Base-by-base conservation (phyloP, 495 filamentous ascomycete genomes). In the Penicillium robsamsonii region DNA sequence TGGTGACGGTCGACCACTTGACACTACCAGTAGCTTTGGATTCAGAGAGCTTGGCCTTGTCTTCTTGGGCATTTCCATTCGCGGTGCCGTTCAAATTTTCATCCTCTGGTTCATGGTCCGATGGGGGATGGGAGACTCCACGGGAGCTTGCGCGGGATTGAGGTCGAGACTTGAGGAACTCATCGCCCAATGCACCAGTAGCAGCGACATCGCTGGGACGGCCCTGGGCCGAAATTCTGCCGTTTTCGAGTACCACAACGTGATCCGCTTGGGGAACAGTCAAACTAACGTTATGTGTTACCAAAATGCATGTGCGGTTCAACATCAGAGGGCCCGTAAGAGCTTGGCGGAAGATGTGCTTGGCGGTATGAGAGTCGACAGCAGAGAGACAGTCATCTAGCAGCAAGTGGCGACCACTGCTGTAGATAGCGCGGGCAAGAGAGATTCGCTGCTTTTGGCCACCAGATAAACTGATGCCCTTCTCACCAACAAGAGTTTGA, bases 371-470 rank as follows among this genome's bases (percentile, higher is more conserved):
- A 8, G 95, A 96, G 71, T 99, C 94, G n/a, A 99, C 94, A 17
- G 94, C 94, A 65, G 92, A 97, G 46, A 99, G 80, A 60, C 95
- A 96, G 71, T 99, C 94, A 67, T 99, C 94, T 30, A 99, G 75
- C 5, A 99, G 81, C 12, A 99, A 69, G 69, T 99, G 93, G 43
- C 85, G 84, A 15, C 92, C 93, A 70, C 87, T 91, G 56, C 89
- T 95, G 70, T 99, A 99, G 13, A 99, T 76, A 2, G 95, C 94
- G 59, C 94, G 84, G 15, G 94, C 94, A 22, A 99, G 79, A 25
- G 95, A 97, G 31, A 99, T 97, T 53, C 94, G 85, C 73, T 99
- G 94, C 72, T 99, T 99, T 71, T 99, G 94, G 4, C 94, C 94
- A 56, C 95, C 95, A 12, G 95, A 99, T 25, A 99, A 79, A 45